These are phyloP conservation scores for Sugiyamaella xylanicola DNA, from an alignment of 1,139 yeast species.

Conservation along the genomic window DNA sequence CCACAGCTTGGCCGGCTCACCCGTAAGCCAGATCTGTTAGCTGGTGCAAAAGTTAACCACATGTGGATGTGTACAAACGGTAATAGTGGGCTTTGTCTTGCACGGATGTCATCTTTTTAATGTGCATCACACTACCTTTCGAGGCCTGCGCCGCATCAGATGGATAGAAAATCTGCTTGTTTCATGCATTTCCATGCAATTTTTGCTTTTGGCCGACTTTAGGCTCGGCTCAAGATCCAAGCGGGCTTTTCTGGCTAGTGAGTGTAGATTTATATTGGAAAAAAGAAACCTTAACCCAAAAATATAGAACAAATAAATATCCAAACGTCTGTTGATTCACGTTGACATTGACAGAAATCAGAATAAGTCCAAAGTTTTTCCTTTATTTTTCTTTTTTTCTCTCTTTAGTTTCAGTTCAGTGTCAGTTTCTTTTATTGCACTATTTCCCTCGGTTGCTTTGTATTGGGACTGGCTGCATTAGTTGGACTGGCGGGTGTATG, in stretches of 20 bases:
- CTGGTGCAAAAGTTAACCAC: neutral
- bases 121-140: neutral
- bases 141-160: neutral
- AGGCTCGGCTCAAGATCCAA: neutral
- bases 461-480: neutral
- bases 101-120: neutral
- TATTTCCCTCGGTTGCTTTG: neutral
- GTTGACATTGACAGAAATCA: neutral
- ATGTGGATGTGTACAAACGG: neutral
- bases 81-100: neutral
- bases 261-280: neutral
- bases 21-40: neutral
- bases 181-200: neutral
- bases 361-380: neutral
- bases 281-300: neutral
- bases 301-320: neutral
- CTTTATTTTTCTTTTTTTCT: neutral
- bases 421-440: neutral
- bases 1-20: neutral
- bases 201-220: neutral
- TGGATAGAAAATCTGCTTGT: neutral
- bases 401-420: neutral
- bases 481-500: neutral
- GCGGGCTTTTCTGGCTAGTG: neutral
- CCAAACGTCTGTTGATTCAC: neutral